Evolutionary conservation across 2,329 filamentous ascomycete genomes (phyloP).

Genomic region (Spiromastix sp.): DNA sequence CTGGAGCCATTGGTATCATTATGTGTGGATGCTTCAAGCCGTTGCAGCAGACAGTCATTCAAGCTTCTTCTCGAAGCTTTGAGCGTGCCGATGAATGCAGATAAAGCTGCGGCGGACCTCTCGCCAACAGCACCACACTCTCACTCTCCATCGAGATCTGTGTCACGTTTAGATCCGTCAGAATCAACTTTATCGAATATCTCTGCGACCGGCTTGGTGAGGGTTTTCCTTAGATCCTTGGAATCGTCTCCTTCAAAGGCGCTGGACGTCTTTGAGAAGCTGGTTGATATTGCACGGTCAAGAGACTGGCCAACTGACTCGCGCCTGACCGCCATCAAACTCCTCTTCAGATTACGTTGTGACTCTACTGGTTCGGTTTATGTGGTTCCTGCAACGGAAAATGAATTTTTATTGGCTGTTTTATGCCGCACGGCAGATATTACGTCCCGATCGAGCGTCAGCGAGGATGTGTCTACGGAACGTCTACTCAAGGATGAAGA

Average conservation of each 20-base stretch:
- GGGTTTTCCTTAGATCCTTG: slow-evolving; percentile 66
- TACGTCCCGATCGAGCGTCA: slow-evolving; percentile 33
- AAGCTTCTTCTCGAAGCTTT: slow-evolving; percentile 23
- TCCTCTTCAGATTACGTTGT: slow-evolving; percentile 72
- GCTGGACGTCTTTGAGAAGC: slow-evolving; percentile 48
- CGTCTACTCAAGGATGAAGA: slow-evolving; percentile 29
- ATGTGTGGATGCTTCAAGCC: slow-evolving; percentile 23
- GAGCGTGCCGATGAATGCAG: slow-evolving; percentile 25
- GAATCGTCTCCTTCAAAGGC: slow-evolving; percentile 56
- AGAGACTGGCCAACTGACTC: slow-evolving; percentile 55
- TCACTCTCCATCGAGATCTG: slow-evolving; percentile 20
- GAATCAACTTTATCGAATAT: slow-evolving; percentile 45
- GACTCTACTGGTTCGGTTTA: slow-evolving; percentile 71
- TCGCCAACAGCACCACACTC: slow-evolving; percentile 31
- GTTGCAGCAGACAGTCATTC: slow-evolving; percentile 23
- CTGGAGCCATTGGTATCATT: slow-evolving; percentile 30
- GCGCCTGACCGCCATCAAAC: slow-evolving; percentile 62
- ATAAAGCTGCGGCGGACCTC: slow-evolving; percentile 20
- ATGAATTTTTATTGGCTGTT: slow-evolving; percentile 59
- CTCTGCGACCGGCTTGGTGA: slow-evolving; percentile 59
- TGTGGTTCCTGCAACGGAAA: slow-evolving; percentile 59
- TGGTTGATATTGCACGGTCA: slow-evolving; percentile 54
- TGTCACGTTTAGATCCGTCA: slow-evolving; percentile 20
- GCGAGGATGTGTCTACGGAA: slow-evolving; percentile 31
- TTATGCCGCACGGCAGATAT: slow-evolving; percentile 55